A percentile compares a stretch with the other conserved stretches of the same genome.
These are phyloP conservation scores for Juglanconis sp. DNA, from an alignment of 2,329 filamentous ascomycete genomes.

Conservation along the genomic window DNA sequence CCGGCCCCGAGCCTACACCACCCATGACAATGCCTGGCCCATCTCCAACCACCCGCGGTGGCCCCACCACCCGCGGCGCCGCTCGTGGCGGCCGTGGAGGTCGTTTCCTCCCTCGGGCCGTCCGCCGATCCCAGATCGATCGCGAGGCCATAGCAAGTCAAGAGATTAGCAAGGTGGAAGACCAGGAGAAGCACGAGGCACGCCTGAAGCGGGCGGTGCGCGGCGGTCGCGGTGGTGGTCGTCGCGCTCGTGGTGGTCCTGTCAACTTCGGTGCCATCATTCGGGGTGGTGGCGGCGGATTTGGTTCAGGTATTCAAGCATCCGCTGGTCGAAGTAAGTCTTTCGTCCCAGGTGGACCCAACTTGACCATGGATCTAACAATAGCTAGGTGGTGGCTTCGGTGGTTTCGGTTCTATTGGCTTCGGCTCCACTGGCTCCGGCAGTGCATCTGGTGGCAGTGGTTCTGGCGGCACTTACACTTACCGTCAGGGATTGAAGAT, in stretches of 20 bases:
- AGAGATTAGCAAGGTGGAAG: conserved; percentile 28
- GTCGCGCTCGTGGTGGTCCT: conserved; percentile 23
- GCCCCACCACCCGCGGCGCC: conserved; percentile 14
- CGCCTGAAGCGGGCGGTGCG: conserved; percentile 20
- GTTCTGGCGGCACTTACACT: neutral
- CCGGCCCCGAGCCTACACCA: neutral
- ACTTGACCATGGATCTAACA: neutral
- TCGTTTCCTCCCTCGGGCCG: conserved; percentile 32
- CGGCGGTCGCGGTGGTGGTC: conserved; percentile 25
- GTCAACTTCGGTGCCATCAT: conserved; percentile 15
- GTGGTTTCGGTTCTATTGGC: conserved; percentile 10
- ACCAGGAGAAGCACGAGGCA: conserved; percentile 30
- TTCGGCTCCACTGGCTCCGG: conserved; percentile 17
- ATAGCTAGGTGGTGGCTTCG: conserved; percentile 1
- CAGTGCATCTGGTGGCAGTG: conserved; percentile 4
- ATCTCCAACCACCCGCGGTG: conserved; percentile 2
- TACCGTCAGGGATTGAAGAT: conserved; percentile 9
- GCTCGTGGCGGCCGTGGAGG: conserved; percentile 11
- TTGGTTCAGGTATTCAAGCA: conserved; percentile 1
- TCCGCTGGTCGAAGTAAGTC: conserved; percentile 6
- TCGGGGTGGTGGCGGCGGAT: neutral
- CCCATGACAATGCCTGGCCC: neutral
- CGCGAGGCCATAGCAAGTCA: conserved; percentile 34
- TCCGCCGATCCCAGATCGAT: conserved; percentile 32
- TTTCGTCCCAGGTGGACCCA: neutral